These are phyloP conservation scores for Heliosperma pusillum DNA, from an alignment of 148 eudicot genomes.

Conservation along the genomic window DNA sequence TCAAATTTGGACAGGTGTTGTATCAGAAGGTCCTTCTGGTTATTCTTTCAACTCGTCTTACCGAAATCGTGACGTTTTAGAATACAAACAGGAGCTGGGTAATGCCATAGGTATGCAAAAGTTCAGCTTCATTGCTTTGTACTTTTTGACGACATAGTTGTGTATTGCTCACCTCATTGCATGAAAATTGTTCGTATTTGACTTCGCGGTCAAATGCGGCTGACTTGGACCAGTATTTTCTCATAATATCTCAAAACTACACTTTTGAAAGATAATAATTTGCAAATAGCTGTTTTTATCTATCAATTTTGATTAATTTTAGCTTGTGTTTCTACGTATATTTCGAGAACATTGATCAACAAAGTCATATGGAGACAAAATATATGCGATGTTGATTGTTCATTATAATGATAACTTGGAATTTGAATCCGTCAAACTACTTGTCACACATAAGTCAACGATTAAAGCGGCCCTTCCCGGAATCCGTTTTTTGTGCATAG, in stretches of 20 bases:
- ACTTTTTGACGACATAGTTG: neutral
- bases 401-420: neutral
- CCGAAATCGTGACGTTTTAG: constrained; percentile 66
- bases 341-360: neutral
- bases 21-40: constrained; percentile 88
- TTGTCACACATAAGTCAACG: no score
- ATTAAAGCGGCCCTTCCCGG: no score
- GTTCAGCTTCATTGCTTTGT: neutral
- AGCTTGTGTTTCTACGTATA: neutral
- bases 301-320: no score
- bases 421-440: neutral
- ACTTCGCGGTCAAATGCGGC: neutral
- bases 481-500: neutral
- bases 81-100: constrained; percentile 85
- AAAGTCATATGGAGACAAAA: neutral
- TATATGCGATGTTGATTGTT: no score
- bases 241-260: neutral
- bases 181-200: neutral
- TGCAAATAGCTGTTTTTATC: neutral
- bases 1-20: constrained; percentile 95
- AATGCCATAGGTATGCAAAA: constrained; percentile 83
- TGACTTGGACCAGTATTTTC: neutral
- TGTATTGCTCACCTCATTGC: neutral
- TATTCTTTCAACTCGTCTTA: constrained; percentile 83
- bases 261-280: neutral